Evolutionary conservation across 2,329 filamentous ascomycete species (phyloP).

Genomic region (Leptographium galeiforme): DNA sequence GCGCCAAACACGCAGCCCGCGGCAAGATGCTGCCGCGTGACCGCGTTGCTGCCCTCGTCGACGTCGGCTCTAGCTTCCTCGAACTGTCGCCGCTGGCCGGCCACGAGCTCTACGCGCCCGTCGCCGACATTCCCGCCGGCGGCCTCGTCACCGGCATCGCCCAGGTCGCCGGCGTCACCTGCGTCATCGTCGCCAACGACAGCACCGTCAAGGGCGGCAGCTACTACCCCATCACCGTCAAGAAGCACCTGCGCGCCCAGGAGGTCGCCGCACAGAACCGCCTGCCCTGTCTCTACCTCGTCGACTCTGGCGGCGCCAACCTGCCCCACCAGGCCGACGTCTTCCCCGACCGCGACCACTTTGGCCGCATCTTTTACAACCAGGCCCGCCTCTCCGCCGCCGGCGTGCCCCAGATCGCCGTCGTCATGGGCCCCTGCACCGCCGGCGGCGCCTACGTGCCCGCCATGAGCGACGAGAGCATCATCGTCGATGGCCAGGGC

Average conservation of each 20-base stretch:
- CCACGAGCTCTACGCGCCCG: slow-evolving; percentile 56
- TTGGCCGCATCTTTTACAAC: slow-evolving; percentile 96
- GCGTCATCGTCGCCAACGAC: slow-evolving; percentile 90
- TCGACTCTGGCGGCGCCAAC: slow-evolving; percentile 91
- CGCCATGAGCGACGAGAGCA: slow-evolving; percentile 93
- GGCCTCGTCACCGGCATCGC: slow-evolving; percentile 91
- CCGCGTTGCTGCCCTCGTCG: slow-evolving; percentile 72
- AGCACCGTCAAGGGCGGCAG: slow-evolving; percentile 95
- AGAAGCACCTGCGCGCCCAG: slow-evolving; percentile 91
- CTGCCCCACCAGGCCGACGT: slow-evolving; percentile 91
- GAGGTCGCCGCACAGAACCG: slow-evolving; percentile 81
- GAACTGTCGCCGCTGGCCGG: slow-evolving; percentile 90
- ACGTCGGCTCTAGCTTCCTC: slow-evolving; percentile 79
- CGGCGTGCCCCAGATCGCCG: slow-evolving; percentile 84
- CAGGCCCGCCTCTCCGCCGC: slow-evolving; percentile 83
- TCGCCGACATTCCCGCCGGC: slow-evolving; percentile 72
- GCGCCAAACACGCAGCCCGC: slow-evolving; percentile 73
- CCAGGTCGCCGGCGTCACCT: slow-evolving; percentile 77
- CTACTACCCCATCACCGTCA: slow-evolving; percentile 94
- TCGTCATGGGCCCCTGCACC: slow-evolving; percentile 96
- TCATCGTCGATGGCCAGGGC: slow-evolving; percentile 92
- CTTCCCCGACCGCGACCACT: slow-evolving; percentile 89
- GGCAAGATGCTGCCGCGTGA: slow-evolving; percentile 94
- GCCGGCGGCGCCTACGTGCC: slow-evolving; percentile 93
- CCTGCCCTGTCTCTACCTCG: slow-evolving; percentile 80